Evolutionary conservation across 805 yeast species (phyloP), one percentile per base, ranked within the genome.

Genomic region (Myxozyma neotropica): DNA sequence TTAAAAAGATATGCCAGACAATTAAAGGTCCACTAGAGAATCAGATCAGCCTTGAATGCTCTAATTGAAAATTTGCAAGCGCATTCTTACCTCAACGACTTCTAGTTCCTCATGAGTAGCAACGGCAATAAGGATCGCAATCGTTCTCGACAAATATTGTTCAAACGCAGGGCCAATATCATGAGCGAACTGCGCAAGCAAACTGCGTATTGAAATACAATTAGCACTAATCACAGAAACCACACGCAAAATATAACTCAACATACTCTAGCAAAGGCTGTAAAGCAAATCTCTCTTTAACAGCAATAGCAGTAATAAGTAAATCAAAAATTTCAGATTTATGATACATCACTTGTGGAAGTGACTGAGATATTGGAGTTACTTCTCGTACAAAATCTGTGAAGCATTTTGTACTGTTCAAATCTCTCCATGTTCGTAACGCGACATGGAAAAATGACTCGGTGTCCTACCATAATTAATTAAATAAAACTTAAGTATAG

Each of bases 131-230:
- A 92, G 77, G 24, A 81, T 66, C 0, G 69, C 65, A 48, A 93
- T 73, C 0, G 90, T 74, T 26, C 74, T 71, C 1, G 75, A 75
- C 69, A 89, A 91, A 69, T 77, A 90, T 7, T 81, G 82, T 77
- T 90, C 80, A 69, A 92, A 94, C 67, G 93, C 98, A 1, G 93
- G 86, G 8, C 97, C 97, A 63, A 93, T 75, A 75, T 93, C 99
- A 68, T 89, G 97, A 42, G 91, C 85, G 67, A 94, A 87, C 69
- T 91, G 96, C 0, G 96, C 82, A 24, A 91, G 72, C 8, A 88
- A 74, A 69, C 73, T 70, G n/a, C n/a, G n/a, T n/a, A n/a, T n/a
- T n/a, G 36, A 12, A 39, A 26, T n/a, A 8, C 27, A 47, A n/a
- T n/a, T n/a, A n/a, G n/a, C n/a, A n/a, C n/a, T n/a, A n/a, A n/a